These are phyloP conservation scores for Ophiosphaerella narmari DNA, from an alignment of 2,329 filamentous ascomycete genomes.

Conservation along the genomic window DNA sequence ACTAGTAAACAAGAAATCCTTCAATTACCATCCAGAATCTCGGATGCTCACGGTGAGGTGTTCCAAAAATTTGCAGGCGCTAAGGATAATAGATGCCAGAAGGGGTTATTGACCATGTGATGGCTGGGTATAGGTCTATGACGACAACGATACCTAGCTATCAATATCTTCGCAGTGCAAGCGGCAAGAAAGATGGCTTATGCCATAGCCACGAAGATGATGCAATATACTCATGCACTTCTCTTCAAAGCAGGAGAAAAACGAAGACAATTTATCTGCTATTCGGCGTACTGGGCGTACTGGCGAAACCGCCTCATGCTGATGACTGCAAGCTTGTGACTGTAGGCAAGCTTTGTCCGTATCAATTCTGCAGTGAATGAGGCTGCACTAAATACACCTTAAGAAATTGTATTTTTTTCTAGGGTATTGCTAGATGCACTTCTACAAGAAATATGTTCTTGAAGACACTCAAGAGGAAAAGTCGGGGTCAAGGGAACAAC, in stretches of 20 bases:
- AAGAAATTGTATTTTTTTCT: too few relatives aligned
- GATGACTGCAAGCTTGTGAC: too few relatives aligned
- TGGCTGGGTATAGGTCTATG: slow-evolving; percentile 28
- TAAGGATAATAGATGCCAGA: neutral
- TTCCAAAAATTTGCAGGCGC: neutral
- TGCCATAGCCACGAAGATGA: neutral
- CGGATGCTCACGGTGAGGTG: neutral
- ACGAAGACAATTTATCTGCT: too few relatives aligned
- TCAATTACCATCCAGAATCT: too few relatives aligned
- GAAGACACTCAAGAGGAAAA: slow-evolving; percentile 25
- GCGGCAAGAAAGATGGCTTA: slow-evolving; percentile 15
- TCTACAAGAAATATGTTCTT: neutral
- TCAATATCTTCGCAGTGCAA: slow-evolving; percentile 18
- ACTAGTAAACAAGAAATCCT: too few relatives aligned
- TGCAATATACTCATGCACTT: neutral
- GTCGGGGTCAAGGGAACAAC: slow-evolving; percentile 24
- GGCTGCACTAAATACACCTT: too few relatives aligned
- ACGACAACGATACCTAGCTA: slow-evolving; percentile 23
- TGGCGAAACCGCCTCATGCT: too few relatives aligned
- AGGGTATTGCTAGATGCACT: too few relatives aligned
- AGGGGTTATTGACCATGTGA: slow-evolving; percentile 13
- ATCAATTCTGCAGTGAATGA: too few relatives aligned
- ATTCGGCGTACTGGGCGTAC: too few relatives aligned
- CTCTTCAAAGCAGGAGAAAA: slow-evolving; percentile 3
- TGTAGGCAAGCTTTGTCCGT: too few relatives aligned